phyloP scores from a whole-genome alignment of 495 filamentous ascomycete genomes.

The Aspergillus olivimuriae region DNA sequence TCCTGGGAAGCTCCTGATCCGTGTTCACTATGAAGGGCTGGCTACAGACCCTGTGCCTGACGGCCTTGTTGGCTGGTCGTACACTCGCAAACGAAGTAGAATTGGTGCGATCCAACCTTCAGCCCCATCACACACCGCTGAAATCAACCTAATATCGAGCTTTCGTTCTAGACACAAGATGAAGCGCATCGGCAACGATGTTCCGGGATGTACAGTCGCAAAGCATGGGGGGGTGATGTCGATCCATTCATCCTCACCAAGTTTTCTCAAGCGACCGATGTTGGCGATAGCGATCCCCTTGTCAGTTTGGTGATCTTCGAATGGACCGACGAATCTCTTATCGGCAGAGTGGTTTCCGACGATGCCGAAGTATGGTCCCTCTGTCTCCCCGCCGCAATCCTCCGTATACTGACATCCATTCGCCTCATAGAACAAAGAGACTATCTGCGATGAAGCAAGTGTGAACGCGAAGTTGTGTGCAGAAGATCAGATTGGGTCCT shows the following conservation, averaged over 20 bases:
- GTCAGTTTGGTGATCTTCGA: constrained; percentile 90
- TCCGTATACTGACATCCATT: constrained; percentile 11
- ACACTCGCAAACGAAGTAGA: constrained; percentile 57
- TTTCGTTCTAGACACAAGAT: constrained; percentile 54
- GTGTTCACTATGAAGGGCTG: constrained; percentile 46
- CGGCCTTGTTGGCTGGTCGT: constrained; percentile 45
- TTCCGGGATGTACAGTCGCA: constrained; percentile 93
- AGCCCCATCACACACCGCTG: constrained; percentile 12
- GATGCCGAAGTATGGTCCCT: constrained; percentile 26
- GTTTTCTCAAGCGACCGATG: constrained; percentile 57
- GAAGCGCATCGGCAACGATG: constrained; percentile 79
- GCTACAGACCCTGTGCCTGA: constrained; percentile 41
- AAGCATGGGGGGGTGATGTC: constrained; percentile 78
- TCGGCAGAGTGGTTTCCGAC: constrained; percentile 49
- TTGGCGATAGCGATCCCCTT: constrained; percentile 57
- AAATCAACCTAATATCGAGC: no score
- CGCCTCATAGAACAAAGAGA: constrained; percentile 48
- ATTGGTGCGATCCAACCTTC: constrained; percentile 41
- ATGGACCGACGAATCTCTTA: constrained; percentile 75
- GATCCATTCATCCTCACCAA: constrained; percentile 86
- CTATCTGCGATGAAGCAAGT: constrained; percentile 66
- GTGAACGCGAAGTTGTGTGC: constrained; percentile 67
- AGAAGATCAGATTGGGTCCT: constrained; percentile 69
- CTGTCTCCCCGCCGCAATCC: neutral
- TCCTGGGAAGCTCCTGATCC: constrained; percentile 20